These are phyloP conservation scores for Venustampulla echinocandica DNA, from an alignment of 495 filamentous ascomycete species.

Conservation along the genomic window DNA sequence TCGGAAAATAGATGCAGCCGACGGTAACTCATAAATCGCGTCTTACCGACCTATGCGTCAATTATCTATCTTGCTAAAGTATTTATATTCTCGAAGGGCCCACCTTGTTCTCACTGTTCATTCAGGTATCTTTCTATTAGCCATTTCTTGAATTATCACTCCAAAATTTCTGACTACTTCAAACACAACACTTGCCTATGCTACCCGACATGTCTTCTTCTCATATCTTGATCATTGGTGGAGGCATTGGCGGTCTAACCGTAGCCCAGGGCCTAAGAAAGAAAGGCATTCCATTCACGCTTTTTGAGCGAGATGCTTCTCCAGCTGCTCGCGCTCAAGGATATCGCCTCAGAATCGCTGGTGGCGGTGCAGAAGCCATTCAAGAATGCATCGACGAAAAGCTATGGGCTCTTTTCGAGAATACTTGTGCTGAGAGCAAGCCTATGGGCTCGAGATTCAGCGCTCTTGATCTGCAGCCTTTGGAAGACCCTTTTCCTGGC, in stretches of 20 bases:
- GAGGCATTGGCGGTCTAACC: slow-evolving; percentile 32
- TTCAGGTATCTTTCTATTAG: neutral
- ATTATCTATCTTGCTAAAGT: neutral
- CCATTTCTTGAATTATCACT: no score
- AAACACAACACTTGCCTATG: neutral
- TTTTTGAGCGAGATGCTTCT: slow-evolving; percentile 32
- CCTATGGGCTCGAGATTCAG: slow-evolving; percentile 12
- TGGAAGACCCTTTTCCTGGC: no score
- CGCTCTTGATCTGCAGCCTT: slow-evolving; percentile 6
- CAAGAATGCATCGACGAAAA: neutral
- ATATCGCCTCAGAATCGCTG: slow-evolving; percentile 21
- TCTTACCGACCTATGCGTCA: neutral
- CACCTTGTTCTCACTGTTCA: no score
- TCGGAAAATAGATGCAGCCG: neutral
- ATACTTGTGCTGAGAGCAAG: slow-evolving; percentile 10
- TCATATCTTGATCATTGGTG: slow-evolving; percentile 28
- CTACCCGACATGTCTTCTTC: slow-evolving; percentile 1
- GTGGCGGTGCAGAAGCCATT: neutral
- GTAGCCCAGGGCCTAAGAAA: slow-evolving; percentile 34
- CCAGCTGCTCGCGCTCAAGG: slow-evolving; percentile 31
- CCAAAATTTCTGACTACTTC: no score
- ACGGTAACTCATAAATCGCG: neutral
- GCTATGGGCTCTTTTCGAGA: slow-evolving; percentile 8
- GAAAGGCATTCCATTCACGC: slow-evolving; percentile 28
- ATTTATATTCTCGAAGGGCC: no score